Conservation (phyloP, 2,329 filamentous ascomycete genomes). For the Scortechinia acanthostroma region DNA sequence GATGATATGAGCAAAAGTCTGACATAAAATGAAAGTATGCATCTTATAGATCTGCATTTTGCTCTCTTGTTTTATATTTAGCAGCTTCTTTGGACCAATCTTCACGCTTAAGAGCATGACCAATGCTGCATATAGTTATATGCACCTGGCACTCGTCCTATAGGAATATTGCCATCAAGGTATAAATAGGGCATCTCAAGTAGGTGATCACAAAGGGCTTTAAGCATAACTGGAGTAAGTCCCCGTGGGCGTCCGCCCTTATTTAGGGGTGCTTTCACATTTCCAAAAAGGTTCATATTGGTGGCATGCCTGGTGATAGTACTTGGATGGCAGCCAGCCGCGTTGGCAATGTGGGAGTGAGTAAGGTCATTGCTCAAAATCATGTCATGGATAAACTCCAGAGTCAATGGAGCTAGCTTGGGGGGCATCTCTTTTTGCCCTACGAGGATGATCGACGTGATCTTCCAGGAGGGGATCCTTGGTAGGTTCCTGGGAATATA, state of each 20-base stretch:
- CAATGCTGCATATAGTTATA: slow-evolving; percentile 11
- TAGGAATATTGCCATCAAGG: slow-evolving; percentile 12
- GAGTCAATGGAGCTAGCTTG: no score
- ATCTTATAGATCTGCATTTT: slow-evolving; percentile 20
- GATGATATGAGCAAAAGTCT: slow-evolving; percentile 17
- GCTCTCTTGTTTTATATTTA: slow-evolving; percentile 18
- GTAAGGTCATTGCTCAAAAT: no score
- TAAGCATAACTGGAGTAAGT: slow-evolving; percentile 12
- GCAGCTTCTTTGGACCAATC: slow-evolving; percentile 19
- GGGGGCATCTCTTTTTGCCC: no score
- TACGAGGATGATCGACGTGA: no score
- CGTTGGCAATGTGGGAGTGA: no score
- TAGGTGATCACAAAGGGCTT: slow-evolving; percentile 12
- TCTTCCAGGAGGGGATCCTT: no score
- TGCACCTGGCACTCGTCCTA: slow-evolving; percentile 5
- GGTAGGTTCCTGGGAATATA: no score
- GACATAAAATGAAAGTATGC: slow-evolving; percentile 21
- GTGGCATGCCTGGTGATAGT: neutral
- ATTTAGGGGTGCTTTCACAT: slow-evolving; percentile 9
- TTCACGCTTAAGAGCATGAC: slow-evolving; percentile 10
- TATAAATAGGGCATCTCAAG: slow-evolving; percentile 13
- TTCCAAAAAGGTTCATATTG: neutral
- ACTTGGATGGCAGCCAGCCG: neutral
- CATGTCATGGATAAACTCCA: no score
- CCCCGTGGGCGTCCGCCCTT: slow-evolving; percentile 10